phyloP scores from a whole-genome alignment of 441 rosid species.

The Biscutella auriculata region DNA sequence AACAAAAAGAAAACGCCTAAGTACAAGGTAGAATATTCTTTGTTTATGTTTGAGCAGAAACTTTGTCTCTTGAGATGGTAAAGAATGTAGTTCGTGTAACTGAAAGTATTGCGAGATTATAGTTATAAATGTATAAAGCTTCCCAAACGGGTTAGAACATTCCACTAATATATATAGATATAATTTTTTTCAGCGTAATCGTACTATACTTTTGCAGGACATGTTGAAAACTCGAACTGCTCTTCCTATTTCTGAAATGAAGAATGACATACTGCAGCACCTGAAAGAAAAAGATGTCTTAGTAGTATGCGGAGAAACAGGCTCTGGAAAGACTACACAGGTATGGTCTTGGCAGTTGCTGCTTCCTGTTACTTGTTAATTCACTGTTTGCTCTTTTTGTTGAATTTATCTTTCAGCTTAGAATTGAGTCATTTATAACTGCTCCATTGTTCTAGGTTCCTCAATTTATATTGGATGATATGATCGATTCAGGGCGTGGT shows the following conservation, averaged over 20 bases:
- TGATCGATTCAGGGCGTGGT: conserved; percentile 76
- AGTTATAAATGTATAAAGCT: neutral
- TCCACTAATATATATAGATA: neutral
- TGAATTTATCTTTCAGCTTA: neutral
- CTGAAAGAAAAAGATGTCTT: conserved; percentile 68
- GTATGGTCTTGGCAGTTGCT: conserved; percentile 19
- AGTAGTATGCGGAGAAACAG: conserved; percentile 93
- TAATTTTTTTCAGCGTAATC: neutral
- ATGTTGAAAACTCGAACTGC: conserved; percentile 56
- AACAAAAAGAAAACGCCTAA: conserved; percentile 43
- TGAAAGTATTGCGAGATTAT: neutral
- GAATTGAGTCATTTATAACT: conserved; percentile 6
- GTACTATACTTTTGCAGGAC: conserved; percentile 32
- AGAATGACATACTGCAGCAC: conserved; percentile 48
- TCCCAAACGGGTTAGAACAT: neutral
- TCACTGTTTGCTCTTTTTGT: conserved; percentile 1
- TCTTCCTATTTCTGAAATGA: conserved; percentile 69
- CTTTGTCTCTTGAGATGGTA: neutral
- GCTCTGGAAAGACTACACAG: conserved; percentile 99
- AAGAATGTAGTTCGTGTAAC: neutral
- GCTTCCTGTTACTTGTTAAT: neutral
- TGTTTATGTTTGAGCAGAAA: neutral
- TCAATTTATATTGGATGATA: conserved; percentile 86
- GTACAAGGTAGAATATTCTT: conserved; percentile 47
- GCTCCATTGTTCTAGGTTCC: conserved; percentile 52